Base-by-base conservation (phyloP, 805 yeast species). In the Lipomyces lipofer region DNA sequence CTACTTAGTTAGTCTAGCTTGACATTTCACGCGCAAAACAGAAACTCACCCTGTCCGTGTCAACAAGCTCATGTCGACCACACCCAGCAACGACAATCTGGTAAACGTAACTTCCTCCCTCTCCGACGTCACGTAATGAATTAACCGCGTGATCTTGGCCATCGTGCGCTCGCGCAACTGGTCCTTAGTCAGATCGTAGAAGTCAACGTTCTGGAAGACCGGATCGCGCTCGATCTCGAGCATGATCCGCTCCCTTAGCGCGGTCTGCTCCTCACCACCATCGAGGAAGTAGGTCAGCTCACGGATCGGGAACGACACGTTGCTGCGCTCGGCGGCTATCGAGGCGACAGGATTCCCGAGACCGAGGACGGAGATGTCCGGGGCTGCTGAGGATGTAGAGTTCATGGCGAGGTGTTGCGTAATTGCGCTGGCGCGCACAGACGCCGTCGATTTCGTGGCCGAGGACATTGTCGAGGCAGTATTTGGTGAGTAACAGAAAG, bases 11-110 rank as follows among this genome's bases (percentile, higher is more conserved):
- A n/a, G 19, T 17, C 19, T 22, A n/a, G 22, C 9, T 15, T 13
- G 22, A 4, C 40, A 17, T 19, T 19, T 4, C n/a, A 19, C 13
- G n/a, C n/a, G n/a, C n/a, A n/a, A 36, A 17, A 36, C 4, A 33
- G 4, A 10, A 10, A 28, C 49, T 7, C 30, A 49, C 53, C 63
- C 96, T 47, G 88, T 71, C 64, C 98, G 80, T 29, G 96, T 90
- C 49, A 83, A 81, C 43, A 86, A 73, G 63, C 84, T 84, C 15
- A 96, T 95, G 69, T 92, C 97, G 58, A 66, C 59, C 19, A 70
- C 40, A 8, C 70, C 66, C 6, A 71, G 54, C 21, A 67, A 33
- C 7, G 66, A 56, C 33, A 70, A 44, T 12, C 69, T 62, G 51
- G 51, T 52, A 43, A 49, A 52, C 30, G 66, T 57, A 17, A 61